These are phyloP conservation scores for Cryptosporidium ryanae DNA, from an alignment of 169 alveolate species.

Conservation along the genomic window DNA sequence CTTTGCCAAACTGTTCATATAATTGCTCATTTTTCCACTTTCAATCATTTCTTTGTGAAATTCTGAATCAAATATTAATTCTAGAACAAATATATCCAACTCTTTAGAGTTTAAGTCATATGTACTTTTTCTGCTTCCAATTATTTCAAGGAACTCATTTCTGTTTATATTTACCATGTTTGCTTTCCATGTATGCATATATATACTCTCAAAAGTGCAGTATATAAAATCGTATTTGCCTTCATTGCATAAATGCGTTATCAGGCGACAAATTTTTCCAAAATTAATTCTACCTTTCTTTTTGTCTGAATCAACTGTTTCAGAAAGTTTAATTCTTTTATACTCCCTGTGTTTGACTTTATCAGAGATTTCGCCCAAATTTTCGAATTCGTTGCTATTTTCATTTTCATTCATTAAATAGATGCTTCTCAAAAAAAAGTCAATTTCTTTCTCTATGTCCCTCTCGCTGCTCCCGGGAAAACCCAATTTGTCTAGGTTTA, in stretches of 20 bases:
- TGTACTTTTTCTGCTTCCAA: not conserved
- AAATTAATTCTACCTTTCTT: constrained; percentile 10
- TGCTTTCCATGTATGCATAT: constrained; percentile 24
- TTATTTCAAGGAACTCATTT: constrained; percentile 1
- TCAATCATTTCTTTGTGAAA: not conserved
- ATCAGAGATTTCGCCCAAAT: not conserved
- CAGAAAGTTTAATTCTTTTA: constrained; percentile 30
- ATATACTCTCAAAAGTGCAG: constrained; percentile 21
- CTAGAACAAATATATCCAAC: not conserved
- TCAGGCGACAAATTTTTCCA: constrained; percentile 33
- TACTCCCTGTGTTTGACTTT: not conserved
- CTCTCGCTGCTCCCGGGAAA: not conserved
- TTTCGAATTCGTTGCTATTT: not conserved
- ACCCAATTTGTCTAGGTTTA: too few species aligned
- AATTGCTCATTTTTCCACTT: not conserved
- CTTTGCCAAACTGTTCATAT: constrained; percentile 11
- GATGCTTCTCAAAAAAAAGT: constrained; percentile 6
- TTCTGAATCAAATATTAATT: not conserved
- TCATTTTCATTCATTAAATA: constrained; percentile 9
- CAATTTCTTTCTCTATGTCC: constrained; percentile 28
- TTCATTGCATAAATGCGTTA: constrained; percentile 43
- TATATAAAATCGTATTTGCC: constrained; percentile 51
- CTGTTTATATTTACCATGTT: constrained; percentile 1
- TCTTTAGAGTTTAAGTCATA: not conserved
- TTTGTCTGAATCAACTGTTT: not conserved